Conservation (phyloP, 1,284 basidiomycete genomes). For the Heterobasidion annosum region DNA sequence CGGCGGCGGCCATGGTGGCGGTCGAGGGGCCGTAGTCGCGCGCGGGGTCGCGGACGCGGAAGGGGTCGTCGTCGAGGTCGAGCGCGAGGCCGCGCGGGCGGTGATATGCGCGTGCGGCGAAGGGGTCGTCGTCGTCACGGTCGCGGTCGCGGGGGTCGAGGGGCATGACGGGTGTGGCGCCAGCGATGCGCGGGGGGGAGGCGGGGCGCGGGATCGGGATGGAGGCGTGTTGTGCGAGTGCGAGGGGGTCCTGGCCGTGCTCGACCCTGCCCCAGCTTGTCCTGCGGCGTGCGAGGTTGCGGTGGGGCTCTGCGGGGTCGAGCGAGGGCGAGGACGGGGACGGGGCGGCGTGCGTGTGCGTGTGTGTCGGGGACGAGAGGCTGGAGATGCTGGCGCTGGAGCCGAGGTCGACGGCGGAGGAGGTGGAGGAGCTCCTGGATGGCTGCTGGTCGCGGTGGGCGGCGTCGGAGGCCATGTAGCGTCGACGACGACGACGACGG, state of each 20-base stretch:
- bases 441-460: too few species aligned
- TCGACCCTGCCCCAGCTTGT: conserved; percentile 47
- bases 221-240: conserved; percentile 6
- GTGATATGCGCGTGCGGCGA: neutral
- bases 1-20: conserved; percentile 30
- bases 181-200: neutral
- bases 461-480: too few species aligned
- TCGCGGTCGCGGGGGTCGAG: neutral
- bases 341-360: conserved; percentile 28
- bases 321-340: conserved; percentile 43
- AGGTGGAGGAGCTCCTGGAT: neutral
- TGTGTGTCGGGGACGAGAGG: neutral
- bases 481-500: too few species aligned
- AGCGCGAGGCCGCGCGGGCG: too few species aligned
- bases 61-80: conserved; percentile 32
- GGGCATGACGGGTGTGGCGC: neutral
- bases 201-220: conserved; percentile 18
- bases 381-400: neutral
- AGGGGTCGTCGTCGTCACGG: neutral
- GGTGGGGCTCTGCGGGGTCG: conserved; percentile 27
- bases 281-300: conserved; percentile 37
- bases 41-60: conserved; percentile 20
- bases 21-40: conserved; percentile 38
- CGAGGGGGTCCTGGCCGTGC: conserved; percentile 35
- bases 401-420: neutral